phyloP scores from a whole-genome alignment of 805 yeast genomes.

The Metschnikowia orientalis region DNA sequence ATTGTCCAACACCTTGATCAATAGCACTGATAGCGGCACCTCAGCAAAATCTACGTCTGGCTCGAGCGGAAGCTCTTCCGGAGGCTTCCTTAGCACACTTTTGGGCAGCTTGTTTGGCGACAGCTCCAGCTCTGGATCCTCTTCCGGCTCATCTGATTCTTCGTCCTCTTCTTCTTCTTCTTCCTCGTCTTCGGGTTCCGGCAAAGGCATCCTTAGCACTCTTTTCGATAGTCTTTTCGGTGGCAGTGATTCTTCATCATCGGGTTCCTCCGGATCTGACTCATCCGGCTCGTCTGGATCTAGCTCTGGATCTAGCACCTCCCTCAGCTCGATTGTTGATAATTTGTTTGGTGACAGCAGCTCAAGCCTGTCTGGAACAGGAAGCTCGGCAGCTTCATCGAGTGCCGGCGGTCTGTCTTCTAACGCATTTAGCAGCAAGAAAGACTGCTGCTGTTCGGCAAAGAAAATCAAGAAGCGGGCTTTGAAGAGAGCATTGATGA shows the following conservation, averaged over 20 bases:
- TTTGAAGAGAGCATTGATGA: conserved; percentile 24
- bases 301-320: conserved; percentile 6
- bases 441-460: conserved; percentile 25
- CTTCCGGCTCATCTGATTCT: conserved; percentile 1
- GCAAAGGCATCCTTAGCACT: conserved; percentile 2
- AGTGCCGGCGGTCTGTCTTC: conserved; percentile 8
- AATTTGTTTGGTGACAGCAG: conserved; percentile 10
- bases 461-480: conserved; percentile 17
- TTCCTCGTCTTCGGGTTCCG: conserved; percentile 3
- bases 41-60: conserved; percentile 3
- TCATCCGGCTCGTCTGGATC: conserved; percentile 1
- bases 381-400: conserved; percentile 5
- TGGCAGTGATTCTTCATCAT: conserved; percentile 1
- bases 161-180: conserved; percentile 3
- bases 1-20: conserved; percentile 10
- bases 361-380: conserved; percentile 7
- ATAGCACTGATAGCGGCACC: conserved; percentile 4
- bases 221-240: conserved; percentile 4
- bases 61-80: conserved; percentile 8
- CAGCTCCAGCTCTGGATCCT: conserved; percentile 4
- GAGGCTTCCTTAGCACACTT: conserved; percentile 11
- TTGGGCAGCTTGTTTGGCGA: conserved; percentile 7
- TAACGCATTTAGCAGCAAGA: conserved; percentile 8
- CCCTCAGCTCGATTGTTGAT: conserved; percentile 8
- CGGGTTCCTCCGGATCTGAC: conserved; percentile 4